Conservation (phyloP, 768 basidiomycete genomes). For the Leccinum incarnatum region DNA sequence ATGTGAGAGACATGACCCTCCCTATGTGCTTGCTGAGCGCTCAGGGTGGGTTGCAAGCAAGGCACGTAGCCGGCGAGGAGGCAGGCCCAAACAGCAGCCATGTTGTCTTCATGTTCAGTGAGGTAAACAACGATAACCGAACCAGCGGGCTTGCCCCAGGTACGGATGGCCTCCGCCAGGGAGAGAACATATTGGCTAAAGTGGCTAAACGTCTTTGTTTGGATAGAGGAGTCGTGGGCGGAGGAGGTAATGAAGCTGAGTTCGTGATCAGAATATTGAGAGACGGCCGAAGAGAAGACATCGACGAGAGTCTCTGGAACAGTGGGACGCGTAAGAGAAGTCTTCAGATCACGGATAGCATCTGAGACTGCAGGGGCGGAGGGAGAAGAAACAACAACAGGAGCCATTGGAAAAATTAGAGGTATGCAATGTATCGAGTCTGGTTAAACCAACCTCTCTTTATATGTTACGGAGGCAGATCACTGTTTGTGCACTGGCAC, state of each 20-base stretch:
- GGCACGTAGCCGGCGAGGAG: constrained; percentile 31
- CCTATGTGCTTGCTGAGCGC: constrained; percentile 32
- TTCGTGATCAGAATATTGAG: constrained; percentile 22
- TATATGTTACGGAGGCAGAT: constrained; percentile 17
- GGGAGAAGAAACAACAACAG: constrained; percentile 11
- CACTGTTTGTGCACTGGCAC: background rate
- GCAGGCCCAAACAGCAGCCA: constrained; percentile 33
- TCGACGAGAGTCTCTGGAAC: constrained; percentile 22
- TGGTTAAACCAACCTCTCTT: constrained; percentile 11
- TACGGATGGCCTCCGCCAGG: constrained; percentile 20
- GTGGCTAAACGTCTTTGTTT: constrained; percentile 22
- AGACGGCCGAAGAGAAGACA: constrained; percentile 19
- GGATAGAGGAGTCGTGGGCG: constrained; percentile 30
- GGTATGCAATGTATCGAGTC: background rate
- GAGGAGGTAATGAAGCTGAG: constrained; percentile 30
- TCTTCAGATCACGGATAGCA: constrained; percentile 11
- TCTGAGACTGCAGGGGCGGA: background rate
- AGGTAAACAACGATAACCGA: constrained; percentile 29
- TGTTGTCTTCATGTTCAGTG: constrained; percentile 34
- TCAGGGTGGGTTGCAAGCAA: constrained; percentile 32
- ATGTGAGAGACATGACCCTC: constrained; percentile 30
- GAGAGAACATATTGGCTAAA: constrained; percentile 17
- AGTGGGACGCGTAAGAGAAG: constrained; percentile 7
- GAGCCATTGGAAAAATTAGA: constrained; percentile 10
- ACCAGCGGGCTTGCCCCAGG: constrained; percentile 26